Evolutionary conservation across 139 green algal genomes (phyloP), one percentile per base, ranked within the genome.

Genomic region (Tetradesmus lagerheimii): DNA sequence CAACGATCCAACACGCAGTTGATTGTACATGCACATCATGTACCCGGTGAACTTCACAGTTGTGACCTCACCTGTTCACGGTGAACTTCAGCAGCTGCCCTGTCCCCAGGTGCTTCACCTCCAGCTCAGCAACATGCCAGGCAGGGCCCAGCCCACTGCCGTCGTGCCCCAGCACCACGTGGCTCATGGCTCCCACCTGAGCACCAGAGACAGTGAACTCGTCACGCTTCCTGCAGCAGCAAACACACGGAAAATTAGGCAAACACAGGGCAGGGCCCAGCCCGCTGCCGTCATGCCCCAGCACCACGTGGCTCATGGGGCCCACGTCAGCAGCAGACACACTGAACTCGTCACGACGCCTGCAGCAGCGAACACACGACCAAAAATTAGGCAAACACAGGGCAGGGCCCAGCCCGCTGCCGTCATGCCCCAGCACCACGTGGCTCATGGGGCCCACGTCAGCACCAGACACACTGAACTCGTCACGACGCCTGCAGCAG

Each of bases 101-200:
- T 0, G 90, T 95, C 45, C 82, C 67, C 37, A 94, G 71, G 89
- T 97, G 94, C 57, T 95, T 90, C 53, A 97, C 95, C 62, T 95
- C 92, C 78, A 97, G 91, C 37, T 84, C 39, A 25, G 85, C 77
- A 78, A 97, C 86, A 77, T 96, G 92, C 95, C 95, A 97, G 20
- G 82, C 94, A 12, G 95, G 87, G 20, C 93, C 93, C 18, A 94
- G 43, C 3, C 95, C 95, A 0, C 75, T 85, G 84, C 92, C 93
- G 57, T 97, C 93, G 39, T 95, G 95, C 1, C 92, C 93, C 27
- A 96, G 92, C 15, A 88, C 34, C 35, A 91, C 37, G n/a, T 83
- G 88, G 2, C 29, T 57, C 79, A 87, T 91, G 2, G 20, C 71
- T 6, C 85, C 74, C 34, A 89, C 85, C 29, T 89, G 74, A 50